Percentiles rank a stretch among this genome's conserved stretches.
phyloP scores from a whole-genome alignment of 257 asterid species.

The Solanum sparsipilum region DNA sequence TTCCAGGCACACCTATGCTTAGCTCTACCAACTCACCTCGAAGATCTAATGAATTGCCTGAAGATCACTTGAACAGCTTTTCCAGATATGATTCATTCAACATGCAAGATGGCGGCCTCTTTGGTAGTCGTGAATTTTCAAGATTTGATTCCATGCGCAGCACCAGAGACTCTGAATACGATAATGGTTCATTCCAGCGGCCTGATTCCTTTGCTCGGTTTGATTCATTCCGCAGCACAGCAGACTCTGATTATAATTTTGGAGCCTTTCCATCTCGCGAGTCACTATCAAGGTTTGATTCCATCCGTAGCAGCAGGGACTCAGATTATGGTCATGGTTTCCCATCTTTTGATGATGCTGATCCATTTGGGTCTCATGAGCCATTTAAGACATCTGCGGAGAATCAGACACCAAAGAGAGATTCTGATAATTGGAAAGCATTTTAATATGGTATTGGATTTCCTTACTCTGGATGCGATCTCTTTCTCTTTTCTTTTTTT shows the following conservation, averaged over 20 bases:
- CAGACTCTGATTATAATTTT: slow-evolving; percentile 55
- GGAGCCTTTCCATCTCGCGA: slow-evolving; percentile 28
- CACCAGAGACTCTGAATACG: slow-evolving; percentile 55
- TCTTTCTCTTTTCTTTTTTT: not conserved
- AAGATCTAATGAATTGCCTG: slow-evolving; percentile 32
- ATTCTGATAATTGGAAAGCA: slow-evolving; percentile 75
- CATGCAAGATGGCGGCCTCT: slow-evolving; percentile 23
- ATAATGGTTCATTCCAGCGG: slow-evolving; percentile 41
- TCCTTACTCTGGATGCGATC: not conserved
- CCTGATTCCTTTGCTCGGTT: slow-evolving; percentile 50
- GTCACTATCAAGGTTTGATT: slow-evolving; percentile 47
- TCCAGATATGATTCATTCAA: slow-evolving; percentile 78
- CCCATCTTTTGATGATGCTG: slow-evolving; percentile 72
- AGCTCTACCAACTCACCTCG: slow-evolving; percentile 46
- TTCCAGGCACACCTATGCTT: slow-evolving; percentile 61
- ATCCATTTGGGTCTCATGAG: slow-evolving; percentile 63
- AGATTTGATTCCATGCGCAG: slow-evolving; percentile 73
- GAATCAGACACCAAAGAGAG: slow-evolving; percentile 58
- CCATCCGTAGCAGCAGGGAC: slow-evolving; percentile 52
- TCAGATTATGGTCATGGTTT: slow-evolving; percentile 56
- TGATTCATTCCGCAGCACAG: slow-evolving; percentile 64
- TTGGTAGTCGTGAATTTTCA: slow-evolving; percentile 37
- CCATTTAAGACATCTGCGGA: slow-evolving; percentile 58
- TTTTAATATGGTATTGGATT: slow-evolving; percentile 25
- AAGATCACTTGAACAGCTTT: slow-evolving; percentile 38